phyloP scores from a whole-genome alignment of 331 rosid genomes.

The Rosa hybrid region DNA sequence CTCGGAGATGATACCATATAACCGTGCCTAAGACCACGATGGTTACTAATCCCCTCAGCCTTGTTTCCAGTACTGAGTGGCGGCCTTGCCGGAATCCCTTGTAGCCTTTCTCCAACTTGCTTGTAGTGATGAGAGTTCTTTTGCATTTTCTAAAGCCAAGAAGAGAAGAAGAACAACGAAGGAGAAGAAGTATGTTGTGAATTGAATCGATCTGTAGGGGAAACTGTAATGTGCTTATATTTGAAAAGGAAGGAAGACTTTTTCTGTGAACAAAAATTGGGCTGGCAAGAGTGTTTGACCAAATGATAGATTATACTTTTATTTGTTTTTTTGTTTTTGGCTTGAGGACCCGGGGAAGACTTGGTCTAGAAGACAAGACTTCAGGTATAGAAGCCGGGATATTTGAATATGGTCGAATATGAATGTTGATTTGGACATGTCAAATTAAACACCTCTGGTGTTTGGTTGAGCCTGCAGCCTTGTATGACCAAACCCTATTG shows the following conservation, averaged over 20 bases:
- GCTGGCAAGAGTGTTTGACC: constrained; percentile 11
- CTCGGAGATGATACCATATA: constrained; percentile 30
- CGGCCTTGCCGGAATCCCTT: background rate
- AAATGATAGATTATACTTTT: background rate
- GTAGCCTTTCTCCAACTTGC: background rate
- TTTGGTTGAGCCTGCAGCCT: background rate
- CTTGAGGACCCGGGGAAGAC: background rate
- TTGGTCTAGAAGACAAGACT: background rate
- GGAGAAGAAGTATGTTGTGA: background rate
- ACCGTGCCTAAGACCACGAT: constrained; percentile 28
- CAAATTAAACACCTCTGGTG: background rate
- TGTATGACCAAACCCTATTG: background rate
- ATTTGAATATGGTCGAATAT: background rate
- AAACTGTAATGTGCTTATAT: background rate
- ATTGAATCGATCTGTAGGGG: background rate
- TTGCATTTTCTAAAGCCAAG: constrained; percentile 11
- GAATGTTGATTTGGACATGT: background rate
- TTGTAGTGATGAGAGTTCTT: background rate
- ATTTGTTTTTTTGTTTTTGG: background rate
- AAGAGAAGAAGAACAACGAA: background rate
- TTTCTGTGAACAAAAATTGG: background rate
- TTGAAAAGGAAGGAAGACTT: background rate
- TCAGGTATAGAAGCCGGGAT: background rate
- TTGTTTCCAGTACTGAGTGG: background rate
- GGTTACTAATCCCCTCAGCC: constrained; percentile 1